Conservation (phyloP, 2,329 filamentous ascomycete genomes). For the Pseudocercospora pini-densiflorae region DNA sequence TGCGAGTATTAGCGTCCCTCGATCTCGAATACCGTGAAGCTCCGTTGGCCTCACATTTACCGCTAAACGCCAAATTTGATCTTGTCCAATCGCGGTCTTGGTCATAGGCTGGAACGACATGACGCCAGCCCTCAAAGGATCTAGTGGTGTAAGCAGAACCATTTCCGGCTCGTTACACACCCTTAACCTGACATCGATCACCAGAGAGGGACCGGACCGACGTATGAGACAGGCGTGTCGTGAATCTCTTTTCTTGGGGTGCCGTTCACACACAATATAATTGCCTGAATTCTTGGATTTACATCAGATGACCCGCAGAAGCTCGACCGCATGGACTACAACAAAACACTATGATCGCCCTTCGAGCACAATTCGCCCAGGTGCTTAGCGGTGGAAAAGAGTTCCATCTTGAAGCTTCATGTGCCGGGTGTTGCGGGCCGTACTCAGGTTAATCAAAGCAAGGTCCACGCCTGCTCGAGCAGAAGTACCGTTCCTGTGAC, state of each 20-base stretch:
- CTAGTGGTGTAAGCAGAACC: not conserved
- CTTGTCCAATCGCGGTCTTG: not conserved
- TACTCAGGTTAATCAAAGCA: not conserved
- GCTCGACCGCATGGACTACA: not conserved
- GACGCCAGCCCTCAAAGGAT: not conserved
- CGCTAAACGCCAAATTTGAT: not conserved
- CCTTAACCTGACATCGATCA: not conserved
- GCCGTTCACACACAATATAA: not conserved
- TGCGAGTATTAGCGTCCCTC: not conserved
- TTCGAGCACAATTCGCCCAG: not conserved
- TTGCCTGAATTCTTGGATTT: too few relatives aligned
- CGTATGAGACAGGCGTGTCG: not conserved
- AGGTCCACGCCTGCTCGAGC: slow-evolving; percentile 5
- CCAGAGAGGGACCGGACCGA: not conserved
- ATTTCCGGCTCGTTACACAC: not conserved
- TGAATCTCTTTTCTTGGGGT: not conserved
- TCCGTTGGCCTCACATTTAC: slow-evolving; percentile 4
- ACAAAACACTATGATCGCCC: not conserved
- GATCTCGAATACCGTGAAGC: not conserved
- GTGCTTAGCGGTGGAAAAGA: not conserved
- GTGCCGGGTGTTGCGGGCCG: not conserved
- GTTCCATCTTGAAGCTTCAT: not conserved
- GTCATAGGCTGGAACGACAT: not conserved
- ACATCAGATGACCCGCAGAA: not conserved
- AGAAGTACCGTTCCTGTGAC: not conserved